Base-by-base conservation (phyloP, 345 rosid genomes). In the Angophora floribunda region DNA sequence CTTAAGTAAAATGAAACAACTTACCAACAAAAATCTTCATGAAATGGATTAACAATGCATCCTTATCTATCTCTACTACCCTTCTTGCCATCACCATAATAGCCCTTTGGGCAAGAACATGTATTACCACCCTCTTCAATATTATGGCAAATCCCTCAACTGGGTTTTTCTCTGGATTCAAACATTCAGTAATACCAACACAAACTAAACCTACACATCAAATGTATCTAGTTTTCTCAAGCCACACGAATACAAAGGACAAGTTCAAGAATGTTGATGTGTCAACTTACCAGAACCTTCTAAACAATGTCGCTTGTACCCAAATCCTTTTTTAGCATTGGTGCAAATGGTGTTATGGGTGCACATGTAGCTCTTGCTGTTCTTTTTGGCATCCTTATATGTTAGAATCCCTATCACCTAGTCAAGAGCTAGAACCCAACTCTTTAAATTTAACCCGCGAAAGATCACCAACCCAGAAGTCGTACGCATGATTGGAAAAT, bases 51-150 rank as follows among this genome's bases (percentile, higher is more conserved):
- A 55, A 10, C 61, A 55, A 55, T 21, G 61, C 61, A 55, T 55
- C 12, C 61, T 55, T 55, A 1, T 55, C 61, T 21, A 55, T 21
- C 61, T 55, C 0, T 26, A 4, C 5, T 0, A 0, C 5, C 61
- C 16, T 55, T 55, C 26, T 19, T 8, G 61, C 28, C 61, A 8
- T 55, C 61, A 55, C 4, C 11, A 19, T 55, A 26, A 55, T 22
- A 24, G 19, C 26, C 28, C 2, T 1, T 55, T 55, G 61, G 61
- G 0, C 61, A 55, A 17, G 61, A 55, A 19, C 21, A 24, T 55
- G 61, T 24, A 0, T 55, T 19, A 55, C 0, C 61, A 1, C 61
- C 61, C 41, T 36, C 4, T 55, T 55, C 28, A 55, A 22, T 26
- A 55, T 55, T 22, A 55, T 55, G 61, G 28, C 12, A 55, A 21